phyloP scores from a whole-genome alignment of 495 filamentous ascomycete genomes.

The Penicillium taxi region DNA sequence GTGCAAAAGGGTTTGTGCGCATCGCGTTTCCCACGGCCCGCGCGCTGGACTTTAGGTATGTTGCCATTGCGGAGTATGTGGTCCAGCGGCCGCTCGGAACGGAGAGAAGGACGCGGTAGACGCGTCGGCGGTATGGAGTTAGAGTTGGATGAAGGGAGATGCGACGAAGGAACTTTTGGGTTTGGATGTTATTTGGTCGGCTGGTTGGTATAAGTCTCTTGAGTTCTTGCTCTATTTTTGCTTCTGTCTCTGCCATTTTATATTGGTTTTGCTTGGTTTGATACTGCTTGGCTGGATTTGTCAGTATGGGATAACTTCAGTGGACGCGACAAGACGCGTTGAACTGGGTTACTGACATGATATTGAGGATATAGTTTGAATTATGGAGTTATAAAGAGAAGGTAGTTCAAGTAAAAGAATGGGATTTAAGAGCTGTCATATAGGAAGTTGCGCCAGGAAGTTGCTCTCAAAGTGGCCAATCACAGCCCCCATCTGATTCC shows the following conservation, averaged over 20 bases:
- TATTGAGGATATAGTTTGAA: neutral
- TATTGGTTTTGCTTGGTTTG: neutral
- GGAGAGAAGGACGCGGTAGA: constrained; percentile 59
- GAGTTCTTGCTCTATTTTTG: neutral
- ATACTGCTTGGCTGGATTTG: neutral
- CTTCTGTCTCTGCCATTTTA: neutral
- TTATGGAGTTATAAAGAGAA: neutral
- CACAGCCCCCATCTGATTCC: constrained; percentile 5
- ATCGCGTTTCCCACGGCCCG: constrained; percentile 75
- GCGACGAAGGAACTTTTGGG: constrained; percentile 20
- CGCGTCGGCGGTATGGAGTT: constrained; percentile 49
- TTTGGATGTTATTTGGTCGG: constrained; percentile 4
- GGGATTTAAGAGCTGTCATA: neutral
- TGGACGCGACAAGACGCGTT: constrained; percentile 6
- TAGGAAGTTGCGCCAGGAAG: neutral
- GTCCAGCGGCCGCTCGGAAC: constrained; percentile 64
- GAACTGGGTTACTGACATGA: neutral
- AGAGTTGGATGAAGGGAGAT: constrained; percentile 35
- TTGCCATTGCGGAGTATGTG: constrained; percentile 64
- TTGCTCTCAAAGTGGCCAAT: constrained; percentile 29
- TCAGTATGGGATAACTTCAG: neutral
- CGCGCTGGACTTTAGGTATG: constrained; percentile 59
- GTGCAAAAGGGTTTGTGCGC: constrained; percentile 62
- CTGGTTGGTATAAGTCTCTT: neutral
- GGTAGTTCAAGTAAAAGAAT: neutral